These are phyloP conservation scores for Colletotrichum cordylinicola DNA, from an alignment of 2,329 filamentous ascomycete species.

Conservation along the genomic window DNA sequence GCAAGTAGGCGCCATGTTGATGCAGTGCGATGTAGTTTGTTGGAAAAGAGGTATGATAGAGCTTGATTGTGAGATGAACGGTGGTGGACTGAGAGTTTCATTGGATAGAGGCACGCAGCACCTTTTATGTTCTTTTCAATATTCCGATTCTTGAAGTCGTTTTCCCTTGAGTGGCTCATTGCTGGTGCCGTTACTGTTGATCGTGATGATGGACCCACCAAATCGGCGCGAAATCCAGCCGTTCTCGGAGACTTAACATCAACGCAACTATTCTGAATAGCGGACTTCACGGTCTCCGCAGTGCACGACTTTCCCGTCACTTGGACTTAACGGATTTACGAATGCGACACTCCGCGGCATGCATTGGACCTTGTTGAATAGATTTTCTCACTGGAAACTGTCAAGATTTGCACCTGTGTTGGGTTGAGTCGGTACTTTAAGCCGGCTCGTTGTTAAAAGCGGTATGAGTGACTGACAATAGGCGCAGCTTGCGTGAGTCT, in stretches of 20 bases:
- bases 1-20: not conserved
- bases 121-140: not conserved
- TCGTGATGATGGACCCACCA: not conserved
- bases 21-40: not conserved
- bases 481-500: accelerated
- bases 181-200: not conserved
- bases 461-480: not conserved
- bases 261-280: not conserved
- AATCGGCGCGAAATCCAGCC: conserved; percentile 9
- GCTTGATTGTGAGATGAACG: not conserved
- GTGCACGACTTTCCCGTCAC: not conserved
- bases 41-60: not conserved
- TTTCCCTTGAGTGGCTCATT: not conserved
- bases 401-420: not conserved
- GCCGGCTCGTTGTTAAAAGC: accelerated
- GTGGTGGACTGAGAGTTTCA: not conserved
- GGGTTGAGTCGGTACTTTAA: not conserved
- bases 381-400: not conserved
- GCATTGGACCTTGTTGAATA: not conserved
- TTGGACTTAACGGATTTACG: not conserved
- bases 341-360: not conserved
- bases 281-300: not conserved
- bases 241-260: not conserved
- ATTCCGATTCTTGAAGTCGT: not conserved
- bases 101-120: too few species aligned